Base-by-base conservation (phyloP, 139 green algal species). In the Haematococcus lacustris region DNA sequence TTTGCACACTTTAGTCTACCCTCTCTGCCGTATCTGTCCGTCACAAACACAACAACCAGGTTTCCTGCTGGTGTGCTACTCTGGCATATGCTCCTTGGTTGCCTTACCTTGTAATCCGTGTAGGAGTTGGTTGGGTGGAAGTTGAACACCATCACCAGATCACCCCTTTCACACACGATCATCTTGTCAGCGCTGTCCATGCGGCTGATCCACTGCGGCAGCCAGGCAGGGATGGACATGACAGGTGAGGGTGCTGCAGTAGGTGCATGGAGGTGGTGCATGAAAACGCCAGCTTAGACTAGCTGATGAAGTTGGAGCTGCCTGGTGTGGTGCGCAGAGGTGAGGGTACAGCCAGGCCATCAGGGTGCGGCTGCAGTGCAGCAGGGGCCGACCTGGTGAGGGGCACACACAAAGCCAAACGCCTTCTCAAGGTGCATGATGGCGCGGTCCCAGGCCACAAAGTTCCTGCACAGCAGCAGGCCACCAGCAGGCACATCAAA, bases 101-200 rank as follows among this genome's bases (percentile, higher is more conserved):
- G n/a, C n/a, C n/a, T 95, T 9, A 98, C 79, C 9, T 85, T 80
- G 86, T 98, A 98, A 84, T 97, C 89, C 28, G 75, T 89, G 88
- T 90, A 99, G n/a, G 80, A 91, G 59, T 94, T 87, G n/a, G 71
- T 86, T 60, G 89, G 95, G 85, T 99, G 93, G 87, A 97, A 98
- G 91, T 99, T 99, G 91, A 99, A 99, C 9, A 99, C 94, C 63
- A 99, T 96, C 38, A 99, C 87, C n/a, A 98, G 84, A 77, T 98
- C 95, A n/a, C 94, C 94, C 9, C 91, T 83, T 86, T 99, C 95
- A 40, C 90, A 86, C 41, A 98, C 91, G 26, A 99, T 87, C 51
- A 66, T 59, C 50, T 68, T 64, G 63, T 77, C 72, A 2, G n/a
- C 38, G 28, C 38, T 62, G 66, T 41, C 68, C 70, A 73, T 76